Base-by-base conservation (phyloP, 805 yeast genomes). In the Candida xyloterini region DNA sequence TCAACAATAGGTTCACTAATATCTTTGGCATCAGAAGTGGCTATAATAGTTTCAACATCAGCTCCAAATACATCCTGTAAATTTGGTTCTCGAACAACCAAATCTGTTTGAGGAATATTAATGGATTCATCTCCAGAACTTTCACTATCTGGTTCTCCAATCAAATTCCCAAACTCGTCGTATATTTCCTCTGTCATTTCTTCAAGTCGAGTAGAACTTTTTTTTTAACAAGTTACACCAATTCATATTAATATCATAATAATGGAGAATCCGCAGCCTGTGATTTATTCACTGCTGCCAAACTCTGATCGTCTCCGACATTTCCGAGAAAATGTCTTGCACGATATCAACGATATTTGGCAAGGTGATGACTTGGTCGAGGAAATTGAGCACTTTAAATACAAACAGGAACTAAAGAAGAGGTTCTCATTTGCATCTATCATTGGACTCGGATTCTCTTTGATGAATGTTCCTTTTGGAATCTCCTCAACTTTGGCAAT, bases 391-490 rank as follows among this genome's bases (percentile, higher is more conserved):
- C 84, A 79, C 51, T 82, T 84, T 67, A 76, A 77, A 40, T 84
- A 85, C 57, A 81, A 81, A 49, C 89, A 82, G 55, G 84, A 80
- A 32, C 64, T 85, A 43, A 78, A 77, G 43, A 70, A 87, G 50
- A 79, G 81, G 45, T 68, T 84, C 40, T 79, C 86, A 0, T 80
- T 82, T 9, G 67, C 78, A 1, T 81, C 90, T 0, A 77, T 85
- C 31, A 75, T 85, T 15, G 95, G 93, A 4, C 64, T 85, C 16
- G 91, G 93, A 0, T 84, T 85, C 56, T 79, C 89, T 1, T 63
- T 85, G 23, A 83, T 85, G 90, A 85, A 87, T 29, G 90, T 87
- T 0, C 91, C 90, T 0, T 72, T 84, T 51, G 89, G 91, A 1
- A 71, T 85, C 51, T 78, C 88, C 8, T 78, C 87, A 3, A 83